A percentile compares a stretch with the other conserved stretches of the same genome.
phyloP scores from a whole-genome alignment of 345 rosid species.

The Sisymbrium irio region DNA sequence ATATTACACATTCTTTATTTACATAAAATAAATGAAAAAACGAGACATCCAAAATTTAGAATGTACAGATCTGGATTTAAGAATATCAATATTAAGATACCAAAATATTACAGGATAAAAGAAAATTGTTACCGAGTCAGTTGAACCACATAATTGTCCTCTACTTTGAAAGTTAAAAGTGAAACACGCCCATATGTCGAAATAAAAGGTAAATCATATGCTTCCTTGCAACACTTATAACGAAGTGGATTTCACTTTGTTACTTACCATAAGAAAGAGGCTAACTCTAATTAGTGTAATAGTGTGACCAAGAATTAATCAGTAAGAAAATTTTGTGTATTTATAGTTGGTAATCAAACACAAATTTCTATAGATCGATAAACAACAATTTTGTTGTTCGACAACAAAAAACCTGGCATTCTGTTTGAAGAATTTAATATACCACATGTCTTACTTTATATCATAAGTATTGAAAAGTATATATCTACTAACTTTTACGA shows the following conservation, averaged over 20 bases:
- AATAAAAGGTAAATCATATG: neutral
- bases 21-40: neutral
- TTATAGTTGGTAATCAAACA: conserved; percentile 1
- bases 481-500: neutral
- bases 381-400: neutral
- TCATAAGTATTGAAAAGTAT: neutral
- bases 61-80: neutral
- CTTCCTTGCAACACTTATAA: neutral
- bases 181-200: neutral
- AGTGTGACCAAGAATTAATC: neutral
- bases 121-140: neutral
- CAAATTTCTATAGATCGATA: neutral
- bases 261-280: neutral
- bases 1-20: neutral
- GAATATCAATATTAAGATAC: neutral
- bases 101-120: neutral
- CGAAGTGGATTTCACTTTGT: neutral
- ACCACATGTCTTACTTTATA: too few relatives aligned
- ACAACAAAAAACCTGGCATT: neutral
- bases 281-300: too few relatives aligned
- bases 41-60: neutral
- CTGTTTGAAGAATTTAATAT: neutral
- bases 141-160: neutral
- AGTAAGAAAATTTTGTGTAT: neutral
- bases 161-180: neutral